Evolutionary conservation across 202 grass and related monocot genomes (phyloP).

Genomic region (Brachypodium distachyon): DNA sequence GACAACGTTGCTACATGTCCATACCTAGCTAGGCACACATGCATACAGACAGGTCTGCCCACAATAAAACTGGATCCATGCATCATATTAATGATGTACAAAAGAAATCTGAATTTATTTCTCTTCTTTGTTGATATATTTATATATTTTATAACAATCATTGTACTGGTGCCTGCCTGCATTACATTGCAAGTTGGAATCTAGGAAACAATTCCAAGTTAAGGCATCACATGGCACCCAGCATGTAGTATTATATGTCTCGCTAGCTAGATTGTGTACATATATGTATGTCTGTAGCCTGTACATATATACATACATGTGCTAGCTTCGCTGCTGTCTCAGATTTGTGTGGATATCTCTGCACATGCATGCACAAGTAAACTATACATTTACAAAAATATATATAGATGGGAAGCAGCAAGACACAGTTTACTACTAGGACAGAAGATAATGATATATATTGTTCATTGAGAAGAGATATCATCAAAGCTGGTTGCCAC

Average conservation of each 20-base stretch:
- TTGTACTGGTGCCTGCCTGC: neutral
- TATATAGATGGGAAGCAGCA: conserved; percentile 8
- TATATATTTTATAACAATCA: conserved; percentile 7
- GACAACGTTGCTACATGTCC: conserved; percentile 36
- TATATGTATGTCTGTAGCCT: too few species aligned
- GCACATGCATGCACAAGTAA: conserved; percentile 51
- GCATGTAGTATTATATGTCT: conserved; percentile 34
- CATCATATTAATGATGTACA: neutral
- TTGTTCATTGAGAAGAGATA: conserved; percentile 34
- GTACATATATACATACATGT: conserved; percentile 1
- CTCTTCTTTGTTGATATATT: neutral
- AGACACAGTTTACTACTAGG: conserved; percentile 17
- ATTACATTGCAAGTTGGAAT: conserved; percentile 50
- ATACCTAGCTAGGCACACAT: conserved; percentile 36
- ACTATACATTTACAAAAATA: neutral
- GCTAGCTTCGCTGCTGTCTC: conserved; percentile 30
- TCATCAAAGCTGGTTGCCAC: conserved; percentile 24
- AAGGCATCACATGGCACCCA: conserved; percentile 39
- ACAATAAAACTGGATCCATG: conserved; percentile 10
- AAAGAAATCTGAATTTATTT: neutral
- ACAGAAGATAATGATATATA: conserved; percentile 45
- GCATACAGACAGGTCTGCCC: conserved; percentile 1
- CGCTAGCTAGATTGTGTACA: conserved; percentile 42
- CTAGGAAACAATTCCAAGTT: conserved; percentile 55
- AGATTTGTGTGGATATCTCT: conserved; percentile 52